phyloP scores from a whole-genome alignment of 176 grass and related monocot species.

The Triticum turgidum region DNA sequence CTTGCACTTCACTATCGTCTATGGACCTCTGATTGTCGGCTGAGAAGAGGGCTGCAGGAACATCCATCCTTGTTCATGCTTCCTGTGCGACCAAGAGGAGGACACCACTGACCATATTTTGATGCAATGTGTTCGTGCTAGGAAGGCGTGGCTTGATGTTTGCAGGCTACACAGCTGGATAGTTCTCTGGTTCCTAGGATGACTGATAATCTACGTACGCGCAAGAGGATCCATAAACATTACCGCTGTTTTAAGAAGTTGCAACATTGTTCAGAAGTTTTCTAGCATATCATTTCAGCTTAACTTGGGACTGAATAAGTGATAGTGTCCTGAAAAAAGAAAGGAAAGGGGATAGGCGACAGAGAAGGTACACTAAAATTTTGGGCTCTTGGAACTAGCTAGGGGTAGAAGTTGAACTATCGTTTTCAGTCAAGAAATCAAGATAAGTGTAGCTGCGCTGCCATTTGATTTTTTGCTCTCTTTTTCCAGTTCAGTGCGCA shows the following conservation, averaged over 20 bases:
- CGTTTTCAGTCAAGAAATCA: conserved; percentile 32
- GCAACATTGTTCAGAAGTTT: conserved; percentile 1
- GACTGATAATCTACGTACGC: no score
- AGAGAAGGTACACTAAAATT: not conserved
- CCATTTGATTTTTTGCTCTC: not conserved
- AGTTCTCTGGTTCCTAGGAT: no score
- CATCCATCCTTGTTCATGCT: no score
- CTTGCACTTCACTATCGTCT: no score
- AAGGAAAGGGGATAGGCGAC: not conserved
- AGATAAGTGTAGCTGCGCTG: conserved; percentile 21
- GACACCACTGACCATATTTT: no score
- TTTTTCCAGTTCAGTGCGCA: not conserved
- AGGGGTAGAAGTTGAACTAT: conserved; percentile 26
- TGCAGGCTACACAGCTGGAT: no score
- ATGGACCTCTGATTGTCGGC: no score
- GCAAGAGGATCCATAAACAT: not conserved
- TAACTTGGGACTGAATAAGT: conserved; percentile 5
- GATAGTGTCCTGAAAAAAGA: not conserved
- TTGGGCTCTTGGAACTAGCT: not conserved
- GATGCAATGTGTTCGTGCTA: no score
- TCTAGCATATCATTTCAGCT: not conserved
- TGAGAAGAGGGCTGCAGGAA: no score
- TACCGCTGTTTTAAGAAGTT: not conserved
- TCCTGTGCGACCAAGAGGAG: no score
- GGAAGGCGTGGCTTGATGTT: no score